Percentiles rank a stretch among this genome's conserved stretches.
Conservation (phyloP, 2,329 filamentous ascomycete genomes). For the Zasmidium citrigriseum region DNA sequence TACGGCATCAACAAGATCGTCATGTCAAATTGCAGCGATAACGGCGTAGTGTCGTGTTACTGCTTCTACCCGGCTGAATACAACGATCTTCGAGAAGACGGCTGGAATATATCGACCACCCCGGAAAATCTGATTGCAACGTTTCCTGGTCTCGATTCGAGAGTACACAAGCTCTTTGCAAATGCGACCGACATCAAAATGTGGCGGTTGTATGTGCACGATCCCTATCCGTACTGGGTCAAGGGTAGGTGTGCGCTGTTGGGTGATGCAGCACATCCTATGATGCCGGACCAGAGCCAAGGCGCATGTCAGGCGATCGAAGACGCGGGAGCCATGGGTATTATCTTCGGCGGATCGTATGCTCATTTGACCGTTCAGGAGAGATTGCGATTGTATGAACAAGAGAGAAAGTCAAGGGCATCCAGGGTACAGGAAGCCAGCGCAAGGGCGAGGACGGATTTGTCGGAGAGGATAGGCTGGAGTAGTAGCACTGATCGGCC, state of each 20-base stretch:
- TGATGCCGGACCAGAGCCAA: slow-evolving; percentile 68
- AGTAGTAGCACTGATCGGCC: background rate
- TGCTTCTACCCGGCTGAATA: background rate
- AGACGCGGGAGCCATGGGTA: slow-evolving; percentile 61
- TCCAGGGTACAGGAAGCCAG: background rate
- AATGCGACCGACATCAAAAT: background rate
- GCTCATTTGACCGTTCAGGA: slow-evolving; percentile 27
- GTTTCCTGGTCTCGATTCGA: background rate
- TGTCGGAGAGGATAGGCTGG: background rate
- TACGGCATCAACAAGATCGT: slow-evolving; percentile 7
- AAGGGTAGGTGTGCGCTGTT: background rate
- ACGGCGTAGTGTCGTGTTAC: background rate
- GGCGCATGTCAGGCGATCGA: slow-evolving; percentile 67
- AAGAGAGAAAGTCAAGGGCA: too few species aligned
- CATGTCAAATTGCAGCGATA: background rate
- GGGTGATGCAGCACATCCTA: slow-evolving; percentile 31
- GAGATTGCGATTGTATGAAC: background rate
- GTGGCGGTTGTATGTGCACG: slow-evolving; percentile 1
- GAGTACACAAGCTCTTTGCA: background rate
- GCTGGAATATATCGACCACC: slow-evolving; percentile 1
- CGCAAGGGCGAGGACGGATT: background rate
- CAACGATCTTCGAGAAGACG: background rate
- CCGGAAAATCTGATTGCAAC: background rate
- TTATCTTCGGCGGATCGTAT: slow-evolving; percentile 53
- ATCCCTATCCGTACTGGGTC: background rate